Base-by-base conservation (phyloP, 2,329 filamentous ascomycete genomes). In the Fusarium sp. region DNA sequence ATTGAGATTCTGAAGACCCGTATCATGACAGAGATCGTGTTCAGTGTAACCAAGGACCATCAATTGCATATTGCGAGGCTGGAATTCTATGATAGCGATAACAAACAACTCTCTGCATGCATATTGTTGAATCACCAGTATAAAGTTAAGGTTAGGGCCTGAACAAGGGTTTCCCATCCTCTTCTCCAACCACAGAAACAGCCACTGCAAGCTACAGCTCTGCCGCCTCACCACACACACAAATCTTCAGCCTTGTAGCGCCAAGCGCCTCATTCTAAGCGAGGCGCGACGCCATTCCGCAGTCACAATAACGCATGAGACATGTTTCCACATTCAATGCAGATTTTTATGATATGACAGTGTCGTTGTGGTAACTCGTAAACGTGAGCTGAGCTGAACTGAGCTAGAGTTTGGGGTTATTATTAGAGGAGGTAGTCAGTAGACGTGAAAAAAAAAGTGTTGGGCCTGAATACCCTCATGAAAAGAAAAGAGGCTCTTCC, bases 81-180 rank as follows among this genome's bases (percentile, higher is more conserved):
- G 18, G 7, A 18, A 33, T 28, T n/a, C 9, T 24, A 39, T 15
- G 17, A 17, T 8, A 38, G 12, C 5, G 7, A n/a, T 12, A 13
- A 28, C 35, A 35, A 38, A 18, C 38, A 61, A 11, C 14, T 6
- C 26, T 56, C n/a, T 35, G 7, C 11, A 44, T 41, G 20, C n/a
- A 28, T 22, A 36, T 42, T 41, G 28, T 55, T 42, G 38, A 56
- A 61, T 44, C 28, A 36, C 13, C 58, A 56, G 31, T 39, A 49
- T 57, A 62, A 48, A 49, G 47, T 73, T 73, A 73, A 63, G 62
- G 60, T 73, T 73, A 65, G 13, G 35, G 51, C 56, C 51, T 73
- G 38, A 33, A 51, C 52, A 62, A 65, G 69, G 59, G 45, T 55
- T 66, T 41, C 55, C 48, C 48, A 51, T 45, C 38, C 54, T 26